Conservation (phyloP, 2,329 filamentous ascomycete species). For the Pseudogymnoascus sp. region DNA sequence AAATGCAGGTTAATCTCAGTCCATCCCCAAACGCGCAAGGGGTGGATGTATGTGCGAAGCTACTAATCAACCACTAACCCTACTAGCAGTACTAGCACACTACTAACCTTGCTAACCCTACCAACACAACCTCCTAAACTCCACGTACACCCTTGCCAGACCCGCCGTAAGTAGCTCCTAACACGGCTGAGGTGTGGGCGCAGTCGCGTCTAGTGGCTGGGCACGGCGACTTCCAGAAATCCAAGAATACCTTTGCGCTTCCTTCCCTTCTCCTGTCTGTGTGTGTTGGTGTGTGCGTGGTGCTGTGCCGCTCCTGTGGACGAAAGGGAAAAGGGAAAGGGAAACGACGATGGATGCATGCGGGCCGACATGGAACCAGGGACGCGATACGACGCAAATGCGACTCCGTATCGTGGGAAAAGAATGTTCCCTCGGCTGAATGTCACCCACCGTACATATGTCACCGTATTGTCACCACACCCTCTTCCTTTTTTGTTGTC, state of each 20-base stretch:
- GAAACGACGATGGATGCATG: background rate
- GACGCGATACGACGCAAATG: background rate
- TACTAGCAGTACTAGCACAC: no score
- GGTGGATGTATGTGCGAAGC: background rate
- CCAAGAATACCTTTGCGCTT: background rate
- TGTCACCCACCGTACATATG: background rate
- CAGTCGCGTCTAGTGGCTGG: conserved; percentile 5
- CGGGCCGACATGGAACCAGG: background rate
- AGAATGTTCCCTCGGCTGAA: background rate
- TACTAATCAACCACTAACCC: background rate
- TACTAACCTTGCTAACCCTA: background rate
- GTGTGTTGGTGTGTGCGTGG: background rate
- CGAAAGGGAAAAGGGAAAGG: background rate
- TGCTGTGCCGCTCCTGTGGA: background rate
- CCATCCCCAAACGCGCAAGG: conserved; percentile 1
- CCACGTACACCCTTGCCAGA: conserved; percentile 2
- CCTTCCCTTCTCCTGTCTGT: background rate
- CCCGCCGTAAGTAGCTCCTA: background rate
- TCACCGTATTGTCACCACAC: background rate
- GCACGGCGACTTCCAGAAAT: conserved; percentile 3
- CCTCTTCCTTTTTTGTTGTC: background rate
- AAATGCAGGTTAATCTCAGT: conserved; percentile 8
- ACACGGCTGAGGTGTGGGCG: conserved; percentile 4
- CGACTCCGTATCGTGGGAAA: background rate
- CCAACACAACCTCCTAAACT: background rate